Conservation (phyloP, 495 filamentous ascomycete species). For the Cetradonia linearis region DNA sequence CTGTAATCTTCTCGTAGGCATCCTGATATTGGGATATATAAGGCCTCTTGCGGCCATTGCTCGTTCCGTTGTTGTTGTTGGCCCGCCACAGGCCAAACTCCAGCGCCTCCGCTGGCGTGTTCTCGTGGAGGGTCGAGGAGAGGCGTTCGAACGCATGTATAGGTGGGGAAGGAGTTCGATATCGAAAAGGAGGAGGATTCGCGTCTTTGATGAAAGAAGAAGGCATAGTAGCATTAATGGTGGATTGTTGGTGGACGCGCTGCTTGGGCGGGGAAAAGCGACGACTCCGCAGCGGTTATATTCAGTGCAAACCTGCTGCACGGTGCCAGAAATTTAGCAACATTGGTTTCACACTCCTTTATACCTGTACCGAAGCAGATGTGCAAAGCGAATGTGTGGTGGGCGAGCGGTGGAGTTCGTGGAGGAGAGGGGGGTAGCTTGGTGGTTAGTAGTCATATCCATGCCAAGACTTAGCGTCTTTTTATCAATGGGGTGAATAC, state of each 20-base stretch:
- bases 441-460: constrained; percentile 3
- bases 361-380: background rate
- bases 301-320: constrained; percentile 18
- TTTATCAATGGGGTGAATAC: background rate
- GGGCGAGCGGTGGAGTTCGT: background rate
- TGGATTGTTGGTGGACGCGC: constrained; percentile 14
- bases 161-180: constrained; percentile 47
- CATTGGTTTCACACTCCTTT: constrained; percentile 10
- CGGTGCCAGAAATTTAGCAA: background rate
- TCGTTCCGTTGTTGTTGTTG: background rate
- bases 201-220: constrained; percentile 37
- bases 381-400: background rate
- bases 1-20: background rate
- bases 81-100: background rate
- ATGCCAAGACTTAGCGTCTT: constrained; percentile 1
- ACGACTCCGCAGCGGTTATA: background rate
- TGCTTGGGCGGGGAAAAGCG: constrained; percentile 11
- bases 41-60: constrained; percentile 11
- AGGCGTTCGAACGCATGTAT: constrained; percentile 44
- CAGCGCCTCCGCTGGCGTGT: constrained; percentile 12
- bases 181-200: constrained; percentile 38
- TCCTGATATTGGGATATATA: background rate
- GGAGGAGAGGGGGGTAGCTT: constrained; percentile 12
- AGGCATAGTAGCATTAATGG: constrained; percentile 11
- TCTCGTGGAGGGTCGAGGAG: constrained; percentile 35